Base-by-base conservation (phyloP, 176 grass and related monocot genomes). In the Ensete ventricosum region DNA sequence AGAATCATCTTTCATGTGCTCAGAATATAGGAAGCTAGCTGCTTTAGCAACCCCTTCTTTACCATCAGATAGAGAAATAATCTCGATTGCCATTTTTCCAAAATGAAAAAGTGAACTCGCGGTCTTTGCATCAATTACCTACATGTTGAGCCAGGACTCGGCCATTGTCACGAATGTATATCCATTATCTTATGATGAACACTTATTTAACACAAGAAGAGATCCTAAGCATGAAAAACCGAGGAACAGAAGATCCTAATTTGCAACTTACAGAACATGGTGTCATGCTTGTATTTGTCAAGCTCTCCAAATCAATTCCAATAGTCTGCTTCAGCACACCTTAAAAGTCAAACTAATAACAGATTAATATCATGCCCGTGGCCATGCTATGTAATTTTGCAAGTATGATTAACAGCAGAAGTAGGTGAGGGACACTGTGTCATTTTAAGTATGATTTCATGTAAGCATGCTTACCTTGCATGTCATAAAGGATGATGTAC, bases 41-140 rank as follows among this genome's bases (percentile, higher is more conserved):
- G 90, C 90, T 89, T 94, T 94, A 80, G 86, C 95, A 77, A 87
- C 73, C 14, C 84, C 90, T 77, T 89, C 82, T 81, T 94, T 99
- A 75, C 95, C 95, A 91, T 94, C 82, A 64, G 88, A 85, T 69
- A 86, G 78, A 74, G 90, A 91, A 81, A 94, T 58, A 67, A 79
- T 84, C 65, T 99, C 86, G 79, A 94, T 25, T 12, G 64, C 71
- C 85, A 96, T 88, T 62, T 79, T 80, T 71, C 64, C 83, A 23
- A 82, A 66, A 60, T 77, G 23, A 76, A 26, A 73, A 52, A 71
- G 65, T 70, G 80, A 81, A 82, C 17, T 16, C 50, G 77, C 79
- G 7, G 16, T 52, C n/a, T 90, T 90, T 88, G 65, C 67, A 75
- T 71, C 79, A 26, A 59, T 64, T 76, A 69, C 86, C 95, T 99